Evolutionary conservation across 768 basidiomycete species (phyloP), one percentile per base, ranked within the genome.

Genomic region (Leccinum olivaceopallidum): DNA sequence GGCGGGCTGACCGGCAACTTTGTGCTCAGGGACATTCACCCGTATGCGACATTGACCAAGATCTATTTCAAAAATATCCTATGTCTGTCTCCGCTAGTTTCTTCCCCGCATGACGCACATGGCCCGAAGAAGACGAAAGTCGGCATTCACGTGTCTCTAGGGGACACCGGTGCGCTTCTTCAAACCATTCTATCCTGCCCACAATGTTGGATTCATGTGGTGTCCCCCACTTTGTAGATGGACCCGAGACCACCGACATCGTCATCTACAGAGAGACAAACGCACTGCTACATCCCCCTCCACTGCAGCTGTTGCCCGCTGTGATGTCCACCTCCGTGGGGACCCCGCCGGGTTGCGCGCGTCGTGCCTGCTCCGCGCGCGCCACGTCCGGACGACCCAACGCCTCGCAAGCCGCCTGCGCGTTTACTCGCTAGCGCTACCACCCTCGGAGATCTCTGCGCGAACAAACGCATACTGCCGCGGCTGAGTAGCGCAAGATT

Each of bases 341-440:
- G 34, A 52, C 68, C 2, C 73, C 72, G 2, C 65, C 66, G 77
- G 18, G 88, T 88, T 7, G 87, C 84, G 1, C 83, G 86, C 44
- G 79, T 90, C 60, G 77, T 79, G 9, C 69, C 81, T 65, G 67
- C 72, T 16, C 76, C 80, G 52, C 78, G 65, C 2, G 61, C 68
- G 0, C 87, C 87, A 5, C 79, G 90, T 37, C 90, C 90, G 0
- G 90, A 92, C 62, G 90, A 92, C 62, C 90, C 89, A 0, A 90
- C 86, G 7, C 90, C 90, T 8, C 87, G 90, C 18, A 78, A 80
- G 32, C 89, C 89, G 0, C 87, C 89, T 3, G 63, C 65, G 7
- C 59, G 77, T 50, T 62, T 76, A 20, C 30, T 60, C 12, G 62
- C 37, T 24, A 34, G 42, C n/a, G 2, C 5, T 3, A 60, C 59